phyloP scores from a whole-genome alignment of 371 early-diverging fungal genomes.

The Circinella umbellata region DNA sequence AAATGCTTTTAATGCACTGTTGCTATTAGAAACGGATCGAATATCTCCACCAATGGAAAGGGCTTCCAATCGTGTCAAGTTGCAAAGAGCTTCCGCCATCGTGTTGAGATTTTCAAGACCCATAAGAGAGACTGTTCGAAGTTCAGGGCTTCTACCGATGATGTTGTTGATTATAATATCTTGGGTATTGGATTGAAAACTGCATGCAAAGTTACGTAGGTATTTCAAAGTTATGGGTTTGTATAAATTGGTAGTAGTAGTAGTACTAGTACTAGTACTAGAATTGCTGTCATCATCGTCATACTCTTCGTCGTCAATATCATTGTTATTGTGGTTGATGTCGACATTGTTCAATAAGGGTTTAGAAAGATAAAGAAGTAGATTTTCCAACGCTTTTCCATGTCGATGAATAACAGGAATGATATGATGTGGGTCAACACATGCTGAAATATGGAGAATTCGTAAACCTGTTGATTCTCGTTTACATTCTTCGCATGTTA shows the following conservation, averaged over 20 bases:
- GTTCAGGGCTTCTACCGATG: not conserved
- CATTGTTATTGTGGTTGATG: not conserved
- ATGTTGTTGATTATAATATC: not conserved
- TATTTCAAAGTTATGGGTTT: not conserved
- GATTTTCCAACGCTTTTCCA: not conserved
- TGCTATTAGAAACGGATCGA: not conserved
- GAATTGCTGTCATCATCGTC: no score
- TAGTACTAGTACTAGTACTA: no score
- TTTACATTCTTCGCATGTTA: not conserved
- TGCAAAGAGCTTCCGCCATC: not conserved
- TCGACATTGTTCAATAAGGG: not conserved
- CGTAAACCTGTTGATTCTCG: not conserved
- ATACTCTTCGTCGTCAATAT: no score
- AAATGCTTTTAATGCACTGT: not conserved
- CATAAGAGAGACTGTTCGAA: not conserved
- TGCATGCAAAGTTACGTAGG: slow-evolving; percentile 1
- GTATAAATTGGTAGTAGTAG: no score
- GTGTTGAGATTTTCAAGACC: not conserved
- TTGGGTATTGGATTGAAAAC: slow-evolving; percentile 1
- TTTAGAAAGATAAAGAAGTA: not conserved
- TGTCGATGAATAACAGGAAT: slow-evolving; percentile 1
- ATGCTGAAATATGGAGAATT: slow-evolving; percentile 1
- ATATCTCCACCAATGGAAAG: not conserved
- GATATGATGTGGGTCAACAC: slow-evolving; percentile 2
- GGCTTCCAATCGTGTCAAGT: not conserved